phyloP scores from a whole-genome alignment of 2,329 filamentous ascomycete genomes.

The Periglandula ipomoeae region DNA sequence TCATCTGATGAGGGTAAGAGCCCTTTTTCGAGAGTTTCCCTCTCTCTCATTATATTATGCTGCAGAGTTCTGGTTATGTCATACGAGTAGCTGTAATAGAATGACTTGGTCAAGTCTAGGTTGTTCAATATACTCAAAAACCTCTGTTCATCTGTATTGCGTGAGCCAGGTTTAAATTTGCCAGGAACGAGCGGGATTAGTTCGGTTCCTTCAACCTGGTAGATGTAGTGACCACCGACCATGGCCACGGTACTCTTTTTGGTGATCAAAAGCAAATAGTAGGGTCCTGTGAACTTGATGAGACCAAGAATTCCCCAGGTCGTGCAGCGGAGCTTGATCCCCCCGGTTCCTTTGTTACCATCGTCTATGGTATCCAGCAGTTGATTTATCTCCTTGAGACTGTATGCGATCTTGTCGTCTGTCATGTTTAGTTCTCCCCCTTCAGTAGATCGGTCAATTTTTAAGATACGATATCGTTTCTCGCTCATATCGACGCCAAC shows the following conservation, averaged over 20 bases:
- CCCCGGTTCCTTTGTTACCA: conserved; percentile 83
- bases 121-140: conserved; percentile 86
- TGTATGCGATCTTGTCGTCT: conserved; percentile 94
- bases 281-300: conserved; percentile 88
- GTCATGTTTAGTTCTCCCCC: conserved; percentile 68
- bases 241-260: conserved; percentile 94
- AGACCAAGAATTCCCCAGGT: conserved; percentile 94
- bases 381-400: conserved; percentile 82
- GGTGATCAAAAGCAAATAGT: conserved; percentile 95
- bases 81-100: conserved; percentile 98
- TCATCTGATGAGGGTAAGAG: conserved; percentile 46
- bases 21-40: conserved; percentile 59
- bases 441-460: conserved; percentile 85
- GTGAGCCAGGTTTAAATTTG: conserved; percentile 65
- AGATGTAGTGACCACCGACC: conserved; percentile 91
- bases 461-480: conserved; percentile 79
- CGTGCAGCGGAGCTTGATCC: conserved; percentile 79
- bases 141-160: conserved; percentile 78
- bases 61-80: conserved; percentile 89
- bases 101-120: conserved; percentile 79
- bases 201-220: conserved; percentile 90
- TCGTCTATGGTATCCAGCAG: conserved; percentile 92
- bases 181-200: conserved; percentile 76
- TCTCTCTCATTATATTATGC: conserved; percentile 78
- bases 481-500: conserved; percentile 89